Evolutionary conservation across 2,329 filamentous ascomycete species (phyloP), one percentile per base, ranked within the genome.

Genomic region (Aspergillus sergii): DNA sequence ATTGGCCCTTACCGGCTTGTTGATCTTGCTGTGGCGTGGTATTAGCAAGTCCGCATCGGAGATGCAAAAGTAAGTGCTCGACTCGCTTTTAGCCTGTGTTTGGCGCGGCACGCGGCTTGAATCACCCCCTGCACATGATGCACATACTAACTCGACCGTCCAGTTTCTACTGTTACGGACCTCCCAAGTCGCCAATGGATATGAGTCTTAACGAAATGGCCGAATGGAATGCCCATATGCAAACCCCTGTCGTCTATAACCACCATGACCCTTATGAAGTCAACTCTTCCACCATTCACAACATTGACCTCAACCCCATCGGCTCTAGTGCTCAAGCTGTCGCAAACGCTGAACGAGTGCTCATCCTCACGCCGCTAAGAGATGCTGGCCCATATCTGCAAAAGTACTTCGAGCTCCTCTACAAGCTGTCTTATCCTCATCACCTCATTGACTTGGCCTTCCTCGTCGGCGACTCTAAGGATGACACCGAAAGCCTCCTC

Each of bases 101-200:
- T 45, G 54, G 30, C 28, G 50, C 10, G 53, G 54, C 36, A 34
- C 48, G 48, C 48, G 28, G 48, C 48, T n/a, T n/a, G 48, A 32
- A 51, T 2, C 48, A 14, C 32, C 19, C 48, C 48, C 26, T 51
- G 48, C 28, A 51, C 48, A n/a, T 9, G 26, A 32, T 16, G 48
- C 16, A 10, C 30, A 60, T 58, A 67, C 60, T 67, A 62, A 67
- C 64, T 57, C 51, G 64, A 54, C 11, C 54, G 50, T 28, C 56
- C 74, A 98, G 94, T 81, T 97, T 96, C 81, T 96, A 97, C 81
- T 99, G 95, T 83, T 98, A 93, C 86, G 95, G 95, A 14, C 94
- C 95, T 16, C 88, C 91, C 28, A 97, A 96, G 83, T 88, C 95
- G n/a, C 95, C 95, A 59, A 96, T 96, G 89, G 89, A 95, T 68